These are phyloP conservation scores for Apiotrichum siamense DNA, from an alignment of 1,284 basidiomycete species.

Conservation along the genomic window DNA sequence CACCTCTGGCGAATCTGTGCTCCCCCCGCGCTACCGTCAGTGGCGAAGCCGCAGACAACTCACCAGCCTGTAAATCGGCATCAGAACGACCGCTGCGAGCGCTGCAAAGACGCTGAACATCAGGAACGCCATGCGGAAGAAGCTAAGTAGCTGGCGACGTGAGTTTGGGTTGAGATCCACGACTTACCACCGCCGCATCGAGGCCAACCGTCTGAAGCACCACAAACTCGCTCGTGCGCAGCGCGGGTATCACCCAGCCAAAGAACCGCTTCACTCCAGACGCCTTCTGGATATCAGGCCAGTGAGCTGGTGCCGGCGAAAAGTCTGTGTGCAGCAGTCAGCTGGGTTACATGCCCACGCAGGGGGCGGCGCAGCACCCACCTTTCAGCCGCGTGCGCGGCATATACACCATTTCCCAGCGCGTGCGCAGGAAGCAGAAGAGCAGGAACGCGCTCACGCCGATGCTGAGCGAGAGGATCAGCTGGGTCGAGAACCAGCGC, in stretches of 20 bases:
- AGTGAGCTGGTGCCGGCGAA: constrained; percentile 34
- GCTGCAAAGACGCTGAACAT: constrained; percentile 78
- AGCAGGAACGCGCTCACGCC: constrained; percentile 74
- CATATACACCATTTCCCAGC: constrained; percentile 85
- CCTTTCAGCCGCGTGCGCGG: constrained; percentile 92
- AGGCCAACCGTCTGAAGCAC: constrained; percentile 95
- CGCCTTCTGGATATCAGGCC: constrained; percentile 23
- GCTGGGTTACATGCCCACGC: background rate
- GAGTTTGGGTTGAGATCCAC: constrained; percentile 7
- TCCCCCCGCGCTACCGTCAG: constrained; percentile 61
- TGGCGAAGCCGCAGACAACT: constrained; percentile 21
- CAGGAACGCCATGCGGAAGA: constrained; percentile 91
- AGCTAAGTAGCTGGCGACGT: constrained; percentile 83
- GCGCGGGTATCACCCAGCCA: constrained; percentile 91
- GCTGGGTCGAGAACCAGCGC: constrained; percentile 69
- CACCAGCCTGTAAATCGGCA: constrained; percentile 85
- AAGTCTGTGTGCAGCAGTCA: constrained; percentile 27
- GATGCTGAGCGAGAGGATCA: constrained; percentile 68
- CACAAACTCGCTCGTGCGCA: constrained; percentile 82
- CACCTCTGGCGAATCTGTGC: constrained; percentile 53
- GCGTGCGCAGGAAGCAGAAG: constrained; percentile 78
- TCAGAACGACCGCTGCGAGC: constrained; percentile 69
- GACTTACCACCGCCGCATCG: constrained; percentile 80
- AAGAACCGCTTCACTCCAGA: constrained; percentile 55
- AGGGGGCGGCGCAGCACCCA: constrained; percentile 38